phyloP scores from a whole-genome alignment of 2,329 filamentous ascomycete species.

The Alternaria sp. region DNA sequence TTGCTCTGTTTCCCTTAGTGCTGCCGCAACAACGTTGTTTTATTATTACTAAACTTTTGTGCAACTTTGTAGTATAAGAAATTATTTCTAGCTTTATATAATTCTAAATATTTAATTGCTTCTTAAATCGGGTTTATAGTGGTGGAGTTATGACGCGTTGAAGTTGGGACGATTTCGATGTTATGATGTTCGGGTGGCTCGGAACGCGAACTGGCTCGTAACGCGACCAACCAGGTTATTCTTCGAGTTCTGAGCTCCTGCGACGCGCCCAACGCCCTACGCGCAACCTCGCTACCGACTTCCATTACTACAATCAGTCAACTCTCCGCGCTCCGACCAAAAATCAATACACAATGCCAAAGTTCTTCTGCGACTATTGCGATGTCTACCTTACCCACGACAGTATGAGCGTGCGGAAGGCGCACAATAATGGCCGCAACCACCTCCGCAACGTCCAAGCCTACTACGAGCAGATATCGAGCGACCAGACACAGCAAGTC shows the following conservation, averaged over 20 bases:
- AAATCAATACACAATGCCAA: conserved; percentile 29
- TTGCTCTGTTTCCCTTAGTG: too few species aligned
- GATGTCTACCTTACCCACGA: conserved; percentile 99
- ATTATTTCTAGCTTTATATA: too few species aligned
- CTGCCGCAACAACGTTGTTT: too few species aligned
- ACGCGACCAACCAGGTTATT: too few species aligned
- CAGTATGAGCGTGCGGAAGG: conserved; percentile 99
- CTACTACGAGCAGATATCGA: conserved; percentile 98
- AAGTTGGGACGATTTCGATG: too few species aligned
- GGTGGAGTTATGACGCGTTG: too few species aligned
- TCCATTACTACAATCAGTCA: not conserved
- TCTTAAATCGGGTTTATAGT: too few species aligned
- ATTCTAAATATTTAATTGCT: too few species aligned
- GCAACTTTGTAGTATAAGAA: too few species aligned
- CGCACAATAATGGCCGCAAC: conserved; percentile 95
- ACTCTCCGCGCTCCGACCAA: not conserved
- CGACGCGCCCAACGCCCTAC: conserved; percentile 26
- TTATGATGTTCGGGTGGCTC: too few species aligned
- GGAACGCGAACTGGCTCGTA: too few species aligned
- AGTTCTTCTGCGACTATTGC: conserved; percentile 81
- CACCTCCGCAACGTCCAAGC: conserved; percentile 97
- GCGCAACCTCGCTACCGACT: conserved; percentile 10
- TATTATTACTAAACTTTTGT: too few species aligned
- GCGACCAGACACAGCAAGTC: conserved; percentile 97
- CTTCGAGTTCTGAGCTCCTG: conserved; percentile 31